These are phyloP conservation scores for Monosporascus sp. DNA, from an alignment of 2,329 filamentous ascomycete species.

Conservation along the genomic window DNA sequence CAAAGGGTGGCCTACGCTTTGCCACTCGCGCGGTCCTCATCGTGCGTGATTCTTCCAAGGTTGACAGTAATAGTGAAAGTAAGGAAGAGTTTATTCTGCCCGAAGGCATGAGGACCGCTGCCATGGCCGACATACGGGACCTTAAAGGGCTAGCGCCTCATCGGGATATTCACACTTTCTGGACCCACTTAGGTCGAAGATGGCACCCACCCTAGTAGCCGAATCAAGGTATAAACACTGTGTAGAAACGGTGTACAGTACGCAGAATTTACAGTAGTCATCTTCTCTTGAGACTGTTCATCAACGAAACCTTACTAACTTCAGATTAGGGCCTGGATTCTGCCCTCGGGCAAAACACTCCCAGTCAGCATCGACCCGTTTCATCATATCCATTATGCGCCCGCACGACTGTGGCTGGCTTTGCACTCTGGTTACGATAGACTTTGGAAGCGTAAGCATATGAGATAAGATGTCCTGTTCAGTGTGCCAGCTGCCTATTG, in stretches of 20 bases:
- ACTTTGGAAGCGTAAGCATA: neutral
- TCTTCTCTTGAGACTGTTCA: neutral
- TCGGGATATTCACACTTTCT: conserved; percentile 9
- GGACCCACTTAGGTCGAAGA: conserved; percentile 1
- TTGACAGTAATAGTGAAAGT: neutral
- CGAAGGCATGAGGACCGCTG: neutral
- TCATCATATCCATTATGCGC: neutral
- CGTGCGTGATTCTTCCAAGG: neutral
- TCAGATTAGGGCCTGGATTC: neutral
- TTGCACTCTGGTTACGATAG: neutral
- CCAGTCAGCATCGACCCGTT: neutral
- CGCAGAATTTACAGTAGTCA: neutral
- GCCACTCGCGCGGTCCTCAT: neutral
- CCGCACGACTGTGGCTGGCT: neutral
- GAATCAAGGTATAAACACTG: neutral
- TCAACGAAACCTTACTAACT: neutral
- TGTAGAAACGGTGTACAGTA: neutral
- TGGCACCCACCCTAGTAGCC: neutral
- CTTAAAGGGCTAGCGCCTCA: neutral
- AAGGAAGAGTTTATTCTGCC: neutral
- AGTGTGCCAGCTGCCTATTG: neutral
- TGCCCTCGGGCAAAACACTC: conserved; percentile 5
- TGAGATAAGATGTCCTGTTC: neutral
- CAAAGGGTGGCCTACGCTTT: neutral
- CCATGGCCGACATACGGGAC: neutral